These are phyloP conservation scores for Chaetoceros muelleri DNA, from an alignment of 108 stramenopile species.

Conservation along the genomic window DNA sequence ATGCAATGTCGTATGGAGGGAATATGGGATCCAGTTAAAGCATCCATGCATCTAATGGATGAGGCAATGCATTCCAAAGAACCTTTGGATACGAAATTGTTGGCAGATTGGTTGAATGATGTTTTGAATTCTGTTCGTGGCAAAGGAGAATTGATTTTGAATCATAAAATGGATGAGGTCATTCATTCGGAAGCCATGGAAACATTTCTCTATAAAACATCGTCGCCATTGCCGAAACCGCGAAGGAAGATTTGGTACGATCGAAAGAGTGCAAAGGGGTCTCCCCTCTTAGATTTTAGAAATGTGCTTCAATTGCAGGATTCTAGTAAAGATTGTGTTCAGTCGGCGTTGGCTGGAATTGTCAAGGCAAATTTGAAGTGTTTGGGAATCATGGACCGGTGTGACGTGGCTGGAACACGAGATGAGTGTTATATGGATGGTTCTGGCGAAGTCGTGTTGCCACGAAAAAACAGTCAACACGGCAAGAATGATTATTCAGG, in stretches of 20 bases:
- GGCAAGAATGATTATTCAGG: not conserved
- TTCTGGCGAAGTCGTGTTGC: not conserved
- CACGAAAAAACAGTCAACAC: not conserved
- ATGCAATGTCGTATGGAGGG: not conserved
- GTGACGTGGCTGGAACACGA: too few relatives aligned
- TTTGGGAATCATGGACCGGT: not conserved
- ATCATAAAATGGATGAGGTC: slow-evolving; percentile 17
- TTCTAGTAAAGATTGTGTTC: not conserved
- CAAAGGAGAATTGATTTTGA: slow-evolving; percentile 48
- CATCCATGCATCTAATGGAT: slow-evolving; percentile 1
- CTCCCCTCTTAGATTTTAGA: not conserved
- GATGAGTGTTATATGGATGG: too few relatives aligned
- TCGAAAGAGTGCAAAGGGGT: not conserved
- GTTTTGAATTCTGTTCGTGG: slow-evolving; percentile 70
- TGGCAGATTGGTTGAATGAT: slow-evolving; percentile 67
- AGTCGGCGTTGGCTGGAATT: not conserved
- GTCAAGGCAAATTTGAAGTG: not conserved
- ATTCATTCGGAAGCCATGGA: slow-evolving; percentile 63
- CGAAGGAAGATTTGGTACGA: not conserved
- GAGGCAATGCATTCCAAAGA: slow-evolving; percentile 1
- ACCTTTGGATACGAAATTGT: slow-evolving; percentile 30
- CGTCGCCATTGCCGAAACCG: slow-evolving; percentile 11
- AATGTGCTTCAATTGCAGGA: not conserved
- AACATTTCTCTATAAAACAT: slow-evolving; percentile 61
- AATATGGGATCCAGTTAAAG: not conserved